Evolutionary conservation across 2,329 filamentous ascomycete genomes (phyloP).

Genomic region (Colletotrichum tabaci): DNA sequence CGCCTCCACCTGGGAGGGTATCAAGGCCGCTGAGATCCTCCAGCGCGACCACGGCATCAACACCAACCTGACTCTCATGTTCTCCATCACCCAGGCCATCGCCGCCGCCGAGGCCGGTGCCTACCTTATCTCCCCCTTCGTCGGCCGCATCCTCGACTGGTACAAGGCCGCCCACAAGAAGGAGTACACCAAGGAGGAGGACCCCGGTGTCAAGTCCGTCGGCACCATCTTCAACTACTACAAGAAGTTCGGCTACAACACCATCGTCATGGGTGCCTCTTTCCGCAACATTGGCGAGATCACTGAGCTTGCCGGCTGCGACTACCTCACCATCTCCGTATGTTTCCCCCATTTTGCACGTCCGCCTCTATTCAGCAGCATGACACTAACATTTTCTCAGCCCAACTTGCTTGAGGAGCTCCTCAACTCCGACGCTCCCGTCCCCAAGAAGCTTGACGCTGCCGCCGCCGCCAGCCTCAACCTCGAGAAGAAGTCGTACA

Average conservation of each 20-base stretch:
- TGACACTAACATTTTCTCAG: conserved; percentile 56
- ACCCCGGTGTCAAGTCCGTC: conserved; percentile 96
- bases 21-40: conserved; percentile 97
- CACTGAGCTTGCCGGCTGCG: conserved; percentile 96
- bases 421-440: conserved; percentile 83
- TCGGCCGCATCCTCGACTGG: conserved; percentile 99
- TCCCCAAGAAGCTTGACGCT: conserved; percentile 94
- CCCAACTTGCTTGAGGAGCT: conserved; percentile 96
- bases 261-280: conserved; percentile 99
- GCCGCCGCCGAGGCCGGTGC: conserved; percentile 94
- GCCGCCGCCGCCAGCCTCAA: conserved; percentile 75
- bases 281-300: conserved; percentile 98
- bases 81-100: conserved; percentile 95
- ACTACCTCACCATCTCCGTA: conserved; percentile 98
- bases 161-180: conserved; percentile 97
- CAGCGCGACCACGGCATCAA: conserved; percentile 97
- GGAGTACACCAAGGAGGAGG: conserved; percentile 89
- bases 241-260: conserved; percentile 99
- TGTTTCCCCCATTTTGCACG: conserved; percentile 52
- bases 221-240: conserved; percentile 99
- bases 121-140: conserved; percentile 99
- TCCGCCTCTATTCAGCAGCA: background rate
- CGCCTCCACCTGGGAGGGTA: conserved; percentile 99
- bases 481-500: conserved; percentile 91
- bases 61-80: conserved; percentile 99